Evolutionary conservation across 306 rosid species (phyloP).

Genomic region (Urtica urens): DNA sequence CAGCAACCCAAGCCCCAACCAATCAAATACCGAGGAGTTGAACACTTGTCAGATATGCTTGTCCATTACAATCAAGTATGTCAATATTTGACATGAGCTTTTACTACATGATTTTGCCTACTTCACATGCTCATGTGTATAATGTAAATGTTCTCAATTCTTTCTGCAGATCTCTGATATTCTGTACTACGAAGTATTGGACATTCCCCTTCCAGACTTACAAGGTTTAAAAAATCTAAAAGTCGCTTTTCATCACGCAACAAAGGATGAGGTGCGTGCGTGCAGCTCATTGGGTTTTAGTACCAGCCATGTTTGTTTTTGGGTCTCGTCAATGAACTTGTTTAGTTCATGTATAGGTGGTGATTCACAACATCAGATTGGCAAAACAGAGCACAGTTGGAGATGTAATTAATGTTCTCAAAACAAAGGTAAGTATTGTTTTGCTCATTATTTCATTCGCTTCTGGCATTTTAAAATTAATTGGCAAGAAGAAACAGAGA

Average conservation of each 20-base stretch:
- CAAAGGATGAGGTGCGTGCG: slow-evolving; percentile 64
- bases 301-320: not conserved
- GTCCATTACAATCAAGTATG: slow-evolving; percentile 64
- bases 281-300: not conserved
- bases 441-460: not conserved
- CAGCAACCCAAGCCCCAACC: slow-evolving; percentile 91
- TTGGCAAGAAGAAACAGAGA: not conserved
- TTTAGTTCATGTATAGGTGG: slow-evolving; percentile 38
- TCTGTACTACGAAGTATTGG: slow-evolving; percentile 64
- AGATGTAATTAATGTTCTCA: slow-evolving; percentile 58
- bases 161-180: slow-evolving; percentile 62
- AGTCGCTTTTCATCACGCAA: slow-evolving; percentile 70
- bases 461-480: not conserved
- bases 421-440: slow-evolving; percentile 39
- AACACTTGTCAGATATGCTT: slow-evolving; percentile 70
- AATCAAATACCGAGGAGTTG: slow-evolving; percentile 63
- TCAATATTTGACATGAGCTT: slow-evolving; percentile 6
- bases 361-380: slow-evolving; percentile 59
- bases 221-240: slow-evolving; percentile 67
- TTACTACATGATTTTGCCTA: not conserved
- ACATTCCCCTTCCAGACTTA: slow-evolving; percentile 77
- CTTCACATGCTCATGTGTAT: not conserved
- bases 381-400: slow-evolving; percentile 70
- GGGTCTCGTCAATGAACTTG: slow-evolving; percentile 7
- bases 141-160: not conserved